Evolutionary conservation across 441 rosid genomes (phyloP).

Genomic region (Croton setiger): DNA sequence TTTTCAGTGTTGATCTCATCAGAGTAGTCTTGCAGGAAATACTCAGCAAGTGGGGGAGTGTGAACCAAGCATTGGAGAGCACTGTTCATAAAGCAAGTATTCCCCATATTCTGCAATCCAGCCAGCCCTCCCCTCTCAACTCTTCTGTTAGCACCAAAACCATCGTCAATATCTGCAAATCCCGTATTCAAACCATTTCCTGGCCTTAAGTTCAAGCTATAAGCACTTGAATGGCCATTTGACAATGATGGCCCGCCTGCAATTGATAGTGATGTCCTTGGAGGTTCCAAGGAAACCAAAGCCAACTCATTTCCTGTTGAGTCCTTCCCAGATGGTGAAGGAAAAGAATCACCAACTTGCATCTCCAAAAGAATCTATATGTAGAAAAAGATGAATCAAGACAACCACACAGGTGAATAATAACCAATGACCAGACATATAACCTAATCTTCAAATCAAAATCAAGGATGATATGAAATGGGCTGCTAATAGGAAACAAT

Average conservation of each 20-base stretch:
- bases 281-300: slow-evolving; percentile 64
- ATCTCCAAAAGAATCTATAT: slow-evolving; percentile 56
- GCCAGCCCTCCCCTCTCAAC: slow-evolving; percentile 64
- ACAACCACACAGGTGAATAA: slow-evolving; percentile 13
- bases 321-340: slow-evolving; percentile 44
- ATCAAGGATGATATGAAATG: neutral
- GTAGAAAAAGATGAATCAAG: slow-evolving; percentile 9
- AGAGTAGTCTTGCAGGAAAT: slow-evolving; percentile 59
- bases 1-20: slow-evolving; percentile 59
- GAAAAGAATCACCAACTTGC: slow-evolving; percentile 41
- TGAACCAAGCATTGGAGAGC: slow-evolving; percentile 71
- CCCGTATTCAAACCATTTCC: slow-evolving; percentile 33
- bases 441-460: neutral
- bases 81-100: slow-evolving; percentile 86
- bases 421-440: slow-evolving; percentile 5
- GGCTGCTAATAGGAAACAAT: neutral
- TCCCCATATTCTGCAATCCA: slow-evolving; percentile 73
- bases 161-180: slow-evolving; percentile 31
- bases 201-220: slow-evolving; percentile 33
- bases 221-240: slow-evolving; percentile 38
- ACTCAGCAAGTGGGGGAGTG: slow-evolving; percentile 64
- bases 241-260: slow-evolving; percentile 41
- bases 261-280: slow-evolving; percentile 49
- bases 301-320: slow-evolving; percentile 54
- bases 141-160: slow-evolving; percentile 29